Base-by-base conservation (phyloP, 768 basidiomycete species). In the Coprinopsis sp. region DNA sequence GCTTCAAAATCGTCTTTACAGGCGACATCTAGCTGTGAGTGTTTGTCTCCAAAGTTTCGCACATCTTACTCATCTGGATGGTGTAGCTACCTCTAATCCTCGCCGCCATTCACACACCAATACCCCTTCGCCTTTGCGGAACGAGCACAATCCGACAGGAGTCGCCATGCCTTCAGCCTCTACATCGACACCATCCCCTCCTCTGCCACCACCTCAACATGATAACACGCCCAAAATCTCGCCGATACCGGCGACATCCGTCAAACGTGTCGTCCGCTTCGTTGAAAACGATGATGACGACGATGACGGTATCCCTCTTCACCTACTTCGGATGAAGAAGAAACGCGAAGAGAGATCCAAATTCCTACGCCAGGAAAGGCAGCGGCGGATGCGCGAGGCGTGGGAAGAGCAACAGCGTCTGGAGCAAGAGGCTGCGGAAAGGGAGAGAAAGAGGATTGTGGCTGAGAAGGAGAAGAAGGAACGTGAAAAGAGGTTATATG, bases 321-420 rank as follows among this genome's bases (percentile, higher is more conserved):
- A 88, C 57, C 75, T 81, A n/a, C 66, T 86, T 57, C 81, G 82
- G 44, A 76, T 76, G 61, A 82, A 81, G 68, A 82, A 82, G 70
- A 79, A 78, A 55, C 80, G 81, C 34, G 84, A 83, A 62, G 79
- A 85, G 64, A 84, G 84, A 67, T 81, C 80, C 34, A 74, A 64
- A 34, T 84, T 87, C 54, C 67, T 87, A 55, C 74, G 70, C 36
- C 73, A 73, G 60, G 78, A 85, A 54, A 75, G 77, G 51, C 71
- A 78, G 51, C 72, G 71, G 45, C 74, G 82, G 23, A 64, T 66
- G 29, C 63, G 67, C 39, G 75, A 76, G 54, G 71, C 71, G 27
- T 77, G 77, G 53, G 71, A 72, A 28, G 76, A 71, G 33, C 72
- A 75, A 54, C 69, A 74, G 34, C 65, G 62, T 50, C 61, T 56